Conservation (phyloP, 73 alveolate genomes). For the Tetrahymena borealis region DNA sequence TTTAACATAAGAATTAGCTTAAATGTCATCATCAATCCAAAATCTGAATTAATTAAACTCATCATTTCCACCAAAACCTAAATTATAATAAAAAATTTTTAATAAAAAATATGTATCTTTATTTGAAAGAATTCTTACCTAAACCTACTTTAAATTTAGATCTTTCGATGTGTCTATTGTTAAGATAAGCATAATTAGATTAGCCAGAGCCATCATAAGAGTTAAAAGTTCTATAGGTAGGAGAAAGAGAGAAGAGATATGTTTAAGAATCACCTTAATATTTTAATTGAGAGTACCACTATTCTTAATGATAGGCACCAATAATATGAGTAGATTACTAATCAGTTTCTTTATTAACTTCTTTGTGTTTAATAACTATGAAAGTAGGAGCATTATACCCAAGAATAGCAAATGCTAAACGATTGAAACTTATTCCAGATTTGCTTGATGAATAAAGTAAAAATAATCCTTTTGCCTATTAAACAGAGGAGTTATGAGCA, state of each 20-base stretch:
- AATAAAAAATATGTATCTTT: background rate
- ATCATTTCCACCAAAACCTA: constrained; percentile 30
- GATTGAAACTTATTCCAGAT: constrained; percentile 32
- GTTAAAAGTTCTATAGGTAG: background rate
- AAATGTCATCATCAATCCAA: constrained; percentile 40
- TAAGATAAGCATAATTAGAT: constrained; percentile 9
- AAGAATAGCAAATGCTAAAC: constrained; percentile 24
- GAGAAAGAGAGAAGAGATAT: constrained; percentile 12
- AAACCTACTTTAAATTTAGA: constrained; percentile 40
- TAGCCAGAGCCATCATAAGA: background rate
- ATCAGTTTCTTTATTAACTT: background rate
- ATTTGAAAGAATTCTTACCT: background rate
- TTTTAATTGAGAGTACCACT: constrained; percentile 12
- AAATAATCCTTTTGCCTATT: background rate
- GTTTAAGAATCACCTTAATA: constrained; percentile 34
- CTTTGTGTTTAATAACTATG: background rate
- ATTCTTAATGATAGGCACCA: constrained; percentile 29
- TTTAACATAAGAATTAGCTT: constrained; percentile 15
- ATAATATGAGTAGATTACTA: background rate
- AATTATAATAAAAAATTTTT: background rate
- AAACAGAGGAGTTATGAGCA: background rate
- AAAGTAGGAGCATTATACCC: constrained; percentile 38
- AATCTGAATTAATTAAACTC: constrained; percentile 15
- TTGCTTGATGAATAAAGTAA: background rate
- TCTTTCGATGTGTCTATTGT: constrained; percentile 28